Evolutionary conservation across 208 protist species (phyloP).

Genomic region (Tritrichomonas musculus): DNA sequence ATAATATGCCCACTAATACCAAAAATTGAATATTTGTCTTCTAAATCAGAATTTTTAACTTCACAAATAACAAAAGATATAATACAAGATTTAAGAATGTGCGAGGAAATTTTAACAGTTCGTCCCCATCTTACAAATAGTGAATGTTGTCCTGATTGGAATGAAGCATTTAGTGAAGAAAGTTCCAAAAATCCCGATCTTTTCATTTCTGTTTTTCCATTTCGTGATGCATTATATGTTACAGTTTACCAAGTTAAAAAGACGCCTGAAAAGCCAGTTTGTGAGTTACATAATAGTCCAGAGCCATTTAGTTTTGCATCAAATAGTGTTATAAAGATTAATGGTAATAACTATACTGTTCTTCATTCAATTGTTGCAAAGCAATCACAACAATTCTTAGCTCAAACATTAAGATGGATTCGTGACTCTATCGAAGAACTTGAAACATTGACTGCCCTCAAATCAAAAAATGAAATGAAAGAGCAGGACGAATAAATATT

Average conservation of each 20-base stretch:
- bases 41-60: neutral
- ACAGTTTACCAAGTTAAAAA: neutral
- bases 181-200: neutral
- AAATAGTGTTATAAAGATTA: neutral
- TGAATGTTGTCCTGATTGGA: neutral
- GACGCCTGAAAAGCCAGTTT: neutral
- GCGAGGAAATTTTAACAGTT: conserved; percentile 21
- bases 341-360: neutral
- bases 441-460: neutral
- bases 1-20: neutral
- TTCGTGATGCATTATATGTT: conserved; percentile 1
- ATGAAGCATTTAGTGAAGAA: neutral
- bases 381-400: neutral
- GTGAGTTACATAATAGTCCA: neutral
- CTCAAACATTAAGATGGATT: neutral
- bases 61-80: neutral
- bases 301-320: neutral
- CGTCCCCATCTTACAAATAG: neutral
- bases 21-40: neutral
- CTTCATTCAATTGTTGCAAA: neutral
- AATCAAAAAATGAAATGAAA: too few relatives aligned
- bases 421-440: neutral
- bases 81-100: neutral
- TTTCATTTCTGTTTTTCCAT: conserved; percentile 17
- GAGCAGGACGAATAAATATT: too few relatives aligned